A percentile compares a stretch with the other conserved stretches of the same genome.
phyloP scores from a whole-genome alignment of 345 rosid species.

The Stellera chamaejasme region DNA sequence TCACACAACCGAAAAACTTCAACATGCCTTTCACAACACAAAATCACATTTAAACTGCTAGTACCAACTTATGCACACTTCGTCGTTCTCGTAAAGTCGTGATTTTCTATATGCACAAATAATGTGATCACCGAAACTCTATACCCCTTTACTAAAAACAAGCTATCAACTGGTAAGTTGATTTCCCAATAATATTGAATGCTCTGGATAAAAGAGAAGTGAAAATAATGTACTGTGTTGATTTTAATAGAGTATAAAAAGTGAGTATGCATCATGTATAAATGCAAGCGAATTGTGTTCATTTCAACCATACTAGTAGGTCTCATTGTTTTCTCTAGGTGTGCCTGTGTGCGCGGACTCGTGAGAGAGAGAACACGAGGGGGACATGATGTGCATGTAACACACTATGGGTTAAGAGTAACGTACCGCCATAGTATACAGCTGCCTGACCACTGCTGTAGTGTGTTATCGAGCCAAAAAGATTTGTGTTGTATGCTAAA shows the following conservation, averaged over 20 bases:
- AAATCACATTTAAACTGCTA: no score
- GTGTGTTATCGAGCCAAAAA: slow-evolving; percentile 92
- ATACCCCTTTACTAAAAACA: no score
- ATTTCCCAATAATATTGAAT: not conserved
- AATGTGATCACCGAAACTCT: no score
- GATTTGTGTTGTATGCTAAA: slow-evolving; percentile 85
- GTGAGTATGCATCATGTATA: no score
- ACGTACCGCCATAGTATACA: slow-evolving; percentile 86
- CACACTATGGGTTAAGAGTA: slow-evolving; percentile 6
- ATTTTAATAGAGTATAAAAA: no score
- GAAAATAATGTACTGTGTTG: no score
- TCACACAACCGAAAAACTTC: not conserved
- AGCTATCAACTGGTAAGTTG: no score
- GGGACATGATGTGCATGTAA: not conserved
- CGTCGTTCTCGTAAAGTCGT: no score
- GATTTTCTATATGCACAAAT: no score
- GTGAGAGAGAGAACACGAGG: not conserved
- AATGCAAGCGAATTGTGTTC: no score
- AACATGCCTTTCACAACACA: not conserved
- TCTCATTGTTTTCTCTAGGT: not conserved
- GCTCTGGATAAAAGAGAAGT: not conserved
- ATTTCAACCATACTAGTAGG: no score
- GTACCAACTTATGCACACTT: no score
- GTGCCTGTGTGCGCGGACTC: not conserved
- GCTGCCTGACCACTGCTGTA: slow-evolving; percentile 99